A percentile compares a stretch with the other conserved stretches of the same genome.
Evolutionary conservation across 345 rosid species (phyloP).

Genomic region (Erucastrum elatum): DNA sequence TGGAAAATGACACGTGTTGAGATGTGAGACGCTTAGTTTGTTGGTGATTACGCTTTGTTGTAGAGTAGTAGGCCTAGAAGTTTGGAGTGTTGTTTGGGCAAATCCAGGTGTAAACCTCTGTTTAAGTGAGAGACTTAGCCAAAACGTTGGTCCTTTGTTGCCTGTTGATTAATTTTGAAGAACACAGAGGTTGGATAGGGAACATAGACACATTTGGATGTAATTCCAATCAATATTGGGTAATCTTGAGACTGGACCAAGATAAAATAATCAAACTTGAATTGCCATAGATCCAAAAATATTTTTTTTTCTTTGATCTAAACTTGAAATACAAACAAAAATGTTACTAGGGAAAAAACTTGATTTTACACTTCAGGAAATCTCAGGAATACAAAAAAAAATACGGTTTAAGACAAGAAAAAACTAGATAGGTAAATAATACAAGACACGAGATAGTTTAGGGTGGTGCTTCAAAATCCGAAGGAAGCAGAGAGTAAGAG

Average conservation of each 20-base stretch:
- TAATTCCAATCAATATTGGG: not conserved
- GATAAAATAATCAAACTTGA: not conserved
- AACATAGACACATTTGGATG: not conserved
- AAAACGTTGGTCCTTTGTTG: not conserved
- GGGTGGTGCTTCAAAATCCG: conserved; percentile 14
- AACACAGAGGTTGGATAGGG: not conserved
- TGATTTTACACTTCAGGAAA: conserved; percentile 33
- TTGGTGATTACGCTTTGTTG: conserved; percentile 32
- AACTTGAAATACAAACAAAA: conserved; percentile 17
- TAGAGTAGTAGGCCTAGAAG: conserved; percentile 19
- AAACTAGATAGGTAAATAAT: conserved; percentile 22
- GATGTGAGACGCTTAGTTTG: conserved; percentile 27
- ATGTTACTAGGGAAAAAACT: not conserved
- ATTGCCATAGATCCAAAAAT: not conserved
- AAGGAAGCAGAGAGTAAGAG: conserved; percentile 22
- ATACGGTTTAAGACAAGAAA: not conserved
- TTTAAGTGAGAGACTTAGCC: not conserved
- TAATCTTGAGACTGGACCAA: not conserved
- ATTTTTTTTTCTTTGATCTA: not conserved
- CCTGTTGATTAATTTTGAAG: not conserved
- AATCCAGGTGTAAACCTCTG: conserved; percentile 13
- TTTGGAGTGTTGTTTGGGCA: conserved; percentile 26
- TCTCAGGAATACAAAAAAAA: conserved; percentile 14
- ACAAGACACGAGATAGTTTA: conserved; percentile 23
- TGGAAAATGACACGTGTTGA: conserved; percentile 18